Conservation (phyloP, 2,329 filamentous ascomycete species). For the Calonectria multiphialidica region DNA sequence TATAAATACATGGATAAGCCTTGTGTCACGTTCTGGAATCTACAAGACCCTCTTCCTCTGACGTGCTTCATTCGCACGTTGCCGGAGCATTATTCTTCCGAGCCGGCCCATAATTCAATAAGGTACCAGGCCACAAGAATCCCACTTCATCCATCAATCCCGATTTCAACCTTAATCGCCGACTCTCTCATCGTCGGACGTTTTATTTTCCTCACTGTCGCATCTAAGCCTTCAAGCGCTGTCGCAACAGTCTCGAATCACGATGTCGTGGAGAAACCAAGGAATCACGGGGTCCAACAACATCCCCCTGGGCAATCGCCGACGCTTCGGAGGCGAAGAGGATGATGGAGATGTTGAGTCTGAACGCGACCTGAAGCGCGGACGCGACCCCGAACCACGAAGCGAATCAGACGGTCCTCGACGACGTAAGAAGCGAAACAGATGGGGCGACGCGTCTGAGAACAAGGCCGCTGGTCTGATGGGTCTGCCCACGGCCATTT, state of each 20-base stretch:
- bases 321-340: conserved; percentile 78
- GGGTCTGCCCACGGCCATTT: conserved; percentile 95
- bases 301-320: conserved; percentile 90
- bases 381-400: conserved; percentile 88
- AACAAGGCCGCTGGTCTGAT: conserved; percentile 99
- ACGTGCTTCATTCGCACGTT: neutral
- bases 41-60: neutral
- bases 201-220: conserved; percentile 17
- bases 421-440: conserved; percentile 97
- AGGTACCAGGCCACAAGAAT: conserved; percentile 5
- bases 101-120: neutral
- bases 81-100: conserved; percentile 15
- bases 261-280: conserved; percentile 77
- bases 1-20: neutral
- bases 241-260: conserved; percentile 33
- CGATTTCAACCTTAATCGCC: neutral
- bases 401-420: conserved; percentile 80
- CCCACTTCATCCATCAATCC: conserved; percentile 11
- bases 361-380: conserved; percentile 79
- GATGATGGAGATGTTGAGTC: conserved; percentile 49
- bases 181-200: neutral
- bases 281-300: conserved; percentile 99
- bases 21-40: neutral
- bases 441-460: conserved; percentile 97
- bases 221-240: conserved; percentile 15